A percentile compares a stretch with the other conserved stretches of the same genome.
phyloP scores from a whole-genome alignment of 2,329 filamentous ascomycete species.

The Monilinia fructicola region DNA sequence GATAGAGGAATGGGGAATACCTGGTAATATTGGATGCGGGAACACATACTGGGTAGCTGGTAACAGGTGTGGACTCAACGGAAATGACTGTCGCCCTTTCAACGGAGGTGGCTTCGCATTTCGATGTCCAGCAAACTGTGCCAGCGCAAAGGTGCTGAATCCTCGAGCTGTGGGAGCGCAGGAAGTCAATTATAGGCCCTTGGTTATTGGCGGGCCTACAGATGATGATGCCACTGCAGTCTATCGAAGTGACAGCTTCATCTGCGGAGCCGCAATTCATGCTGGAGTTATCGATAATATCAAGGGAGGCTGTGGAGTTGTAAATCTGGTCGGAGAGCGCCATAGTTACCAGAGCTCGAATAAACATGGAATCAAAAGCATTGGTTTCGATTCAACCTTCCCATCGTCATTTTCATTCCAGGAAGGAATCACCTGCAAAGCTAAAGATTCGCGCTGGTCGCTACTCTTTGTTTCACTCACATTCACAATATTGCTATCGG shows the following conservation, averaged over 20 bases:
- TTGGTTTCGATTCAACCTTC: constrained; percentile 83
- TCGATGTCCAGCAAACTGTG: constrained; percentile 71
- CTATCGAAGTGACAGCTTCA: constrained; percentile 87
- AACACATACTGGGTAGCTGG: constrained; percentile 68
- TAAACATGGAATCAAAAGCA: constrained; percentile 72
- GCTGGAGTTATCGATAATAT: constrained; percentile 72
- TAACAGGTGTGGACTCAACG: constrained; percentile 73
- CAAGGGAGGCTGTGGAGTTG: constrained; percentile 78
- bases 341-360: constrained; percentile 62
- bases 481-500: constrained; percentile 73
- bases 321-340: constrained; percentile 69
- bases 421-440: constrained; percentile 61
- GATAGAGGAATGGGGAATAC: constrained; percentile 66
- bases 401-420: constrained; percentile 83
- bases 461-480: constrained; percentile 77
- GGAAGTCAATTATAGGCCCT: constrained; percentile 60
- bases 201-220: constrained; percentile 68
- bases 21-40: constrained; percentile 64
- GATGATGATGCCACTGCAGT: constrained; percentile 49
- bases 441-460: constrained; percentile 79
- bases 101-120: constrained; percentile 69
- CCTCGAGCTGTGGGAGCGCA: constrained; percentile 73
- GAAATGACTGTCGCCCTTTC: constrained; percentile 73
- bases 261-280: constrained; percentile 83
- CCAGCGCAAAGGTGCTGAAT: constrained; percentile 63